Conservation (phyloP, 2,329 filamentous ascomycete genomes). For the Ophiocordyceps robertsii region DNA sequence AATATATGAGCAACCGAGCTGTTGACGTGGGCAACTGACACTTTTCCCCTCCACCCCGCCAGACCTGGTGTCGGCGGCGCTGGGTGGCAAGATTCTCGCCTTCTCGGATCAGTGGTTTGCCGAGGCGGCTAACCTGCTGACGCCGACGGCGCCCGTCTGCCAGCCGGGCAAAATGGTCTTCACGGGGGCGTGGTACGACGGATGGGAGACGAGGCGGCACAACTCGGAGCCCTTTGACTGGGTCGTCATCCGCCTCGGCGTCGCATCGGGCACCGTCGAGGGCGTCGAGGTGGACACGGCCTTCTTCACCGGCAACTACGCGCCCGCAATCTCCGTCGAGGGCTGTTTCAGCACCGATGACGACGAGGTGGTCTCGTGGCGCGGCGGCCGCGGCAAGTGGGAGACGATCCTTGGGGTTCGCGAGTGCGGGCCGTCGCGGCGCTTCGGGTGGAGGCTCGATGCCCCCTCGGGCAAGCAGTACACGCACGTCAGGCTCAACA, state of each 20-base stretch:
- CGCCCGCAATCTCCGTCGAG: conserved; percentile 65
- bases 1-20: too few species aligned
- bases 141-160: conserved; percentile 47
- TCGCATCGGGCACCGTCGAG: conserved; percentile 56
- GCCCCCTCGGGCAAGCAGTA: conserved; percentile 50
- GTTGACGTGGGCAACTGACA: too few species aligned
- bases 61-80: conserved; percentile 48
- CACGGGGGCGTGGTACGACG: conserved; percentile 58
- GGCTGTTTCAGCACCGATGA: conserved; percentile 56
- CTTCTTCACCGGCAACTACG: conserved; percentile 73
- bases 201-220: conserved; percentile 56
- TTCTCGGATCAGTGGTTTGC: conserved; percentile 60
- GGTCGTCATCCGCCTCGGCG: conserved; percentile 52
- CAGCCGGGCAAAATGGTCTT: conserved; percentile 56
- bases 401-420: conserved; percentile 56
- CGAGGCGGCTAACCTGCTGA: conserved; percentile 50
- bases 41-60: neutral
- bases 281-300: conserved; percentile 72
- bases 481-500: conserved; percentile 68
- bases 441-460: conserved; percentile 60
- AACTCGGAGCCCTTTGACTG: conserved; percentile 53
- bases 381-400: conserved; percentile 48
- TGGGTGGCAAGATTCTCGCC: conserved; percentile 51
- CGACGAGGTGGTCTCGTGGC: conserved; percentile 46
- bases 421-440: conserved; percentile 59